These are phyloP conservation scores for Aspergillus eucalypticola DNA, from an alignment of 2,329 filamentous ascomycete genomes.

Conservation along the genomic window DNA sequence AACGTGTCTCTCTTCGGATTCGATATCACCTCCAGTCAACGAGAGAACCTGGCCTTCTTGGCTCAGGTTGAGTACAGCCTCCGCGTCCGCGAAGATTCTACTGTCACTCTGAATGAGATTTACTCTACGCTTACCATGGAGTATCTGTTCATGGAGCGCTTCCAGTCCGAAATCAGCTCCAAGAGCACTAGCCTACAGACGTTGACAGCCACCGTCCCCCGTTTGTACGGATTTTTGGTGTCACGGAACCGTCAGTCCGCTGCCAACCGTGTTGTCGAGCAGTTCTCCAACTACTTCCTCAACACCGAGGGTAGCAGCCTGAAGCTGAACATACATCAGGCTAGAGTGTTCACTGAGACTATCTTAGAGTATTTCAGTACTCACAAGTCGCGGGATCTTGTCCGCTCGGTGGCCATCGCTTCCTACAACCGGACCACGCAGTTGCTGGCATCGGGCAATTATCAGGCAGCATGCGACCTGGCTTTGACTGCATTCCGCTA, in stretches of 20 bases:
- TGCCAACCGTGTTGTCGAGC: constrained; percentile 28
- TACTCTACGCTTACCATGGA: constrained; percentile 48
- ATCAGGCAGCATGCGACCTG: constrained; percentile 35
- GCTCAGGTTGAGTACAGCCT: constrained; percentile 49
- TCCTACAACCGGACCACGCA: constrained; percentile 30
- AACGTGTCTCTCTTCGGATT: constrained; percentile 32
- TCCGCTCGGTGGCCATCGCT: constrained; percentile 41
- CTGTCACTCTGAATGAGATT: constrained; percentile 43
- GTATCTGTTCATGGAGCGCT: constrained; percentile 42
- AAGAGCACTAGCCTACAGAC: constrained; percentile 42
- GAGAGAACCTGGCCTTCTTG: constrained; percentile 45
- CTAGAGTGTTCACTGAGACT: constrained; percentile 33
- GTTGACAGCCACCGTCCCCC: constrained; percentile 36
- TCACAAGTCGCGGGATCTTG: constrained; percentile 36
- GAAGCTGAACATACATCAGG: constrained; percentile 25
- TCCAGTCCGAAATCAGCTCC: constrained; percentile 38
- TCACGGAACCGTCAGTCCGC: constrained; percentile 25
- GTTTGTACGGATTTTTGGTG: constrained; percentile 36
- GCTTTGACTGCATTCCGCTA: constrained; percentile 37
- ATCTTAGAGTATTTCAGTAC: constrained; percentile 37
- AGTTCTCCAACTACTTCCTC: constrained; percentile 36
- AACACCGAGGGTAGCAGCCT: constrained; percentile 31
- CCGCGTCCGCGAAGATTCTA: constrained; percentile 18
- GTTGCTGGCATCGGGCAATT: constrained; percentile 31
- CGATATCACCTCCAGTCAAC: constrained; percentile 33